Evolutionary conservation across 192 early-diverging fungal genomes (phyloP).

Genomic region (Polychytrium aggregatum): DNA sequence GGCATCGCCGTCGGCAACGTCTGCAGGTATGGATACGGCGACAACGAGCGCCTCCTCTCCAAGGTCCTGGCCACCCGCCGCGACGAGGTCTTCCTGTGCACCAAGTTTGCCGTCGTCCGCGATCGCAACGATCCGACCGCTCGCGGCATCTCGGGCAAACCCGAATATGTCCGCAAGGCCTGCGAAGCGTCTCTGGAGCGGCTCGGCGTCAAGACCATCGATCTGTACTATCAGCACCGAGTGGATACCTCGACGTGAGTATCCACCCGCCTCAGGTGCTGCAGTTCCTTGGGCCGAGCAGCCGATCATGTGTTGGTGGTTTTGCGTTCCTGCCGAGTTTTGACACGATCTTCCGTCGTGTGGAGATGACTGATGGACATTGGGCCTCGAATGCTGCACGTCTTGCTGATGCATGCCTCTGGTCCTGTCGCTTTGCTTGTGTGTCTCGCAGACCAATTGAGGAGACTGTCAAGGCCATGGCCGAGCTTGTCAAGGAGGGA

Average conservation of each 20-base stretch:
- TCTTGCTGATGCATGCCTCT: neutral
- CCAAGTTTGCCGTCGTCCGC: too few relatives aligned
- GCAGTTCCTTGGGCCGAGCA: too few relatives aligned
- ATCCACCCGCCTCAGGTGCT: too few relatives aligned
- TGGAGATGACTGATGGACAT: conserved; percentile 34
- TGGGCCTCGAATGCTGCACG: conserved; percentile 1
- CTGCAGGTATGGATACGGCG: too few relatives aligned
- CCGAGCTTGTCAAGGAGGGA: conserved; percentile 53
- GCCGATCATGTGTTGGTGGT: too few relatives aligned
- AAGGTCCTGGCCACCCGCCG: conserved; percentile 36
- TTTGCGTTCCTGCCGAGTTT: too few relatives aligned
- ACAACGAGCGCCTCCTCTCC: conserved; percentile 45
- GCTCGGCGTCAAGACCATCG: conserved; percentile 38
- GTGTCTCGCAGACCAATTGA: conserved; percentile 33
- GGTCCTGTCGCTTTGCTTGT: neutral
- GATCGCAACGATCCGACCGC: too few relatives aligned
- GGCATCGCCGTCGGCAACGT: too few relatives aligned
- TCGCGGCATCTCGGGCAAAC: conserved; percentile 23
- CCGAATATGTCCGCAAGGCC: conserved; percentile 33
- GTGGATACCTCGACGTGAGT: conserved; percentile 25
- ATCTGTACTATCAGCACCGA: conserved; percentile 55
- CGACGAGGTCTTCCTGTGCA: too few relatives aligned
- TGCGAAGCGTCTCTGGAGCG: conserved; percentile 33
- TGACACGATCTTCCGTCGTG: conserved; percentile 17
- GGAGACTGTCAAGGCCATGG: conserved; percentile 47